Conservation (phyloP, 768 basidiomycete genomes). For the Leccinum arenicola region DNA sequence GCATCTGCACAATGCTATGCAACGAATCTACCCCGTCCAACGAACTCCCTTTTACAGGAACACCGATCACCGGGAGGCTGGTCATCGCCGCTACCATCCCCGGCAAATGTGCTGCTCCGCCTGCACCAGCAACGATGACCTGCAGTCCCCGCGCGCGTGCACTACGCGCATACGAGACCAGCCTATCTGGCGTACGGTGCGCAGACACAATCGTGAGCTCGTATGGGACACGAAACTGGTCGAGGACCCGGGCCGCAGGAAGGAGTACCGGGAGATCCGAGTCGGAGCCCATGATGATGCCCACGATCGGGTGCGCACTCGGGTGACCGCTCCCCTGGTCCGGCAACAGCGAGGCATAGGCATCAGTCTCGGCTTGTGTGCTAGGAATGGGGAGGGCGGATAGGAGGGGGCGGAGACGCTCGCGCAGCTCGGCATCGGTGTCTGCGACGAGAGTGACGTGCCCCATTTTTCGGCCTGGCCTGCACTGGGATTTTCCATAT, state of each 20-base stretch:
- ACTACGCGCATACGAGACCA: slow-evolving; percentile 77
- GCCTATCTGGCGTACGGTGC: slow-evolving; percentile 87
- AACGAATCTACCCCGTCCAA: slow-evolving; percentile 97
- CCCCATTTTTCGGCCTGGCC: slow-evolving; percentile 96
- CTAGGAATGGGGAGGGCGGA: slow-evolving; percentile 49
- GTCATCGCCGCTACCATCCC: slow-evolving; percentile 99
- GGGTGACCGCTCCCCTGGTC: slow-evolving; percentile 51
- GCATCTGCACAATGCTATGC: slow-evolving; percentile 99
- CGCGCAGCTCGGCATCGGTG: slow-evolving; percentile 71
- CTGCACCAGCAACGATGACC: slow-evolving; percentile 90
- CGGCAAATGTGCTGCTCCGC: slow-evolving; percentile 97
- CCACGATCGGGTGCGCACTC: slow-evolving; percentile 73
- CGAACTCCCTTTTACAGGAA: slow-evolving; percentile 92
- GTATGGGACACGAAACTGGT: slow-evolving; percentile 80
- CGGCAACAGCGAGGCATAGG: slow-evolving; percentile 49
- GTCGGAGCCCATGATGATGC: slow-evolving; percentile 98
- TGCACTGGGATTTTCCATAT: slow-evolving; percentile 90
- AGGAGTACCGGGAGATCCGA: slow-evolving; percentile 95
- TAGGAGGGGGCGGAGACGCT: slow-evolving; percentile 72
- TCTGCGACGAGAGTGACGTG: slow-evolving; percentile 88
- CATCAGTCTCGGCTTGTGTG: slow-evolving; percentile 44
- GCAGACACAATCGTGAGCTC: slow-evolving; percentile 96
- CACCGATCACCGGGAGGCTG: slow-evolving; percentile 87
- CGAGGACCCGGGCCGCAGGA: slow-evolving; percentile 81
- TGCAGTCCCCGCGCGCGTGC: slow-evolving; percentile 67